Evolutionary conservation across 306 rosid genomes (phyloP), one percentile per base, ranked within the genome.

Genomic region (Medicago lupulina): DNA sequence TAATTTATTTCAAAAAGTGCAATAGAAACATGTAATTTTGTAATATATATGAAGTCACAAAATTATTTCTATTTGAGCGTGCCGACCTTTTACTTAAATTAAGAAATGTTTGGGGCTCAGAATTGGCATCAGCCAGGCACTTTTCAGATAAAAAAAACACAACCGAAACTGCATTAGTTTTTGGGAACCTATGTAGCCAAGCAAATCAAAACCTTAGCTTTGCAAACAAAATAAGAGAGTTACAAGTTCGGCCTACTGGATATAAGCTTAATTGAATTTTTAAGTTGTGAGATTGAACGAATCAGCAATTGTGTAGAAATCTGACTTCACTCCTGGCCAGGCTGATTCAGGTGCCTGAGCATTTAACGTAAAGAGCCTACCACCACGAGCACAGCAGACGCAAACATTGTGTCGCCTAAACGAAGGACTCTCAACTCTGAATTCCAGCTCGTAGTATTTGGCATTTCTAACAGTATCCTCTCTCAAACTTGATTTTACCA

Each of bases 311-410:
- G 25, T 62, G 28, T 85, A 81, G 80, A 95, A 89, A 64, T 80
- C 88, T 0, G 84, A 83, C 83, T 92, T 81, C 73, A 92, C 78
- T 6, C 36, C 50, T 6, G 85, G 84, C 98, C 98, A 90, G 6
- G 63, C 86, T 7, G 95, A 78, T 84, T 96, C 97, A 3, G 98
- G 97, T 60, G 92, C 93, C 78, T 96, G 99, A 80, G 96, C 97
- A 79, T 96, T 96, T 23, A 95, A 84, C 7, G 97, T 92, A 39
- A 67, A 89, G 19, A 96, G 84, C 77, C 82, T 85, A 7, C 99
- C 99, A 7, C 65, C 78, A 3, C 79, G 73, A 44, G 88, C 89
- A 49, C 93, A 92, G 67, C 97, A 92, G 9, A 96, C 97, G 0
- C 90, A 89, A 0, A 92, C 76, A 36, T 96, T 96, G 80, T 90